Base-by-base conservation (phyloP, 768 basidiomycete species). In the Boletellus ananas region DNA sequence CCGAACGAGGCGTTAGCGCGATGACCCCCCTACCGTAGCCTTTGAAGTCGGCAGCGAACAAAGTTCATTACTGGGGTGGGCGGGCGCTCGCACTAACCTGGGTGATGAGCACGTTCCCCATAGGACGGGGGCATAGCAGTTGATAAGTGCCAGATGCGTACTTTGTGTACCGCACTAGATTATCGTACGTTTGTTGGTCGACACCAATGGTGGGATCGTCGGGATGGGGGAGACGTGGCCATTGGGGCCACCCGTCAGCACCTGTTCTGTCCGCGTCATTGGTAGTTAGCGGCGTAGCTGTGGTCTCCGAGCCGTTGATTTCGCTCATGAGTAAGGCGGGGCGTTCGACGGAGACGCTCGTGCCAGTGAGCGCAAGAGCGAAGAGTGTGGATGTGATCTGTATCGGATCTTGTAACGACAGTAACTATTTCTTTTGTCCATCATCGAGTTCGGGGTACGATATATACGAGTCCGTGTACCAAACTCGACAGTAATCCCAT, bases 141-240 rank as follows among this genome's bases (percentile, higher is more conserved):
- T 75, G 76, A 53, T 79, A 79, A 16, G 71, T 71, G 2, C 76
- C 76, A 6, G 78, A 79, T 6, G 79, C 72, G 55, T 78, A 80
- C 56, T 76, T 77, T 1, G 74, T 69, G 55, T 74, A 79, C 13
- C 64, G 68, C 49, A 71, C 72, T 31, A 80, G 68, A 41, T 78
- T 62, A 38, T 72, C 59, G 49, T 76, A 79, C 1, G 70, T 64
- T 17, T 57, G 45, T 23, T 70, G 64, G 40, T 69, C 61, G 36
- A 77, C 67, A 4, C 70, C 72, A 6, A 40, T 50, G 14, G 49
- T 39, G 13, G 57, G 51, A 29, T 69, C 65, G 27, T 53, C 45
- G 23, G 52, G 45, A 17, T 49, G 59, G 29, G 67, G 65, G 37
- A 67, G 62, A 39, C 33, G 58, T 36, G 64, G 66, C 61, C 51